Base-by-base conservation (phyloP, 2,329 filamentous ascomycete genomes). In the Alternaria gaisen region DNA sequence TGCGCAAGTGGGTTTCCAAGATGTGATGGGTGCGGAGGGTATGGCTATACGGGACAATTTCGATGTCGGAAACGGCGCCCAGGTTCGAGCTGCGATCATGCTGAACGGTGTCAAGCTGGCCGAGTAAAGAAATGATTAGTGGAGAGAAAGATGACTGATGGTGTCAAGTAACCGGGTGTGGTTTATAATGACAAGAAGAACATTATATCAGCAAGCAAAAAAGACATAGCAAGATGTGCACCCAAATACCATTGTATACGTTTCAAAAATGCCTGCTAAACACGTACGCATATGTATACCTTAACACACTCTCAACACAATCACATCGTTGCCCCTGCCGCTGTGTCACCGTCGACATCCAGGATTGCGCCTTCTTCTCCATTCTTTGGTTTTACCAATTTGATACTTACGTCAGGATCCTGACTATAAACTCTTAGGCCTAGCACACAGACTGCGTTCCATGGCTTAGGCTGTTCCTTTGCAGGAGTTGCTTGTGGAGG, bases 361-460 rank as follows among this genome's bases (percentile, higher is more conserved):
- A 78, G 54, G 32, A 72, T 66, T 0, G 74, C 73, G 3, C 65
- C 73, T 38, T 77, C 75, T 57, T 77, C 75, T 1, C 54, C 61
- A 34, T 65, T 56, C 56, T 67, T 73, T 1, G 77, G 75, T 58
- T 73, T 72, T 11, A 76, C 61, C 9, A 77, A 57, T 53, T 71
- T 68, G 44, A 78, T 76, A 30, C 64, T 77, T 3, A 77, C 71
- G 6, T 73, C 70, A 1, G 65, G 46, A 44, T 77, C 74, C 38
- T 70, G 63, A 30, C 68, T 71, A 43, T 77, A 88, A 0, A 88
- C 85, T 7, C 85, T 75, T 41, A 89, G 68, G 0, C 87, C 87
- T 3, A 88, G 78, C 2, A 88, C 85, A 65, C 85, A 87, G 0
- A 88, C 81, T 0, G 87, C 86, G 65, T 88, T 87, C 87, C 86